Evolutionary conservation across 208 protist genomes (phyloP), one percentile per base, ranked within the genome.

Genomic region (Trypanosoma cruzi): DNA sequence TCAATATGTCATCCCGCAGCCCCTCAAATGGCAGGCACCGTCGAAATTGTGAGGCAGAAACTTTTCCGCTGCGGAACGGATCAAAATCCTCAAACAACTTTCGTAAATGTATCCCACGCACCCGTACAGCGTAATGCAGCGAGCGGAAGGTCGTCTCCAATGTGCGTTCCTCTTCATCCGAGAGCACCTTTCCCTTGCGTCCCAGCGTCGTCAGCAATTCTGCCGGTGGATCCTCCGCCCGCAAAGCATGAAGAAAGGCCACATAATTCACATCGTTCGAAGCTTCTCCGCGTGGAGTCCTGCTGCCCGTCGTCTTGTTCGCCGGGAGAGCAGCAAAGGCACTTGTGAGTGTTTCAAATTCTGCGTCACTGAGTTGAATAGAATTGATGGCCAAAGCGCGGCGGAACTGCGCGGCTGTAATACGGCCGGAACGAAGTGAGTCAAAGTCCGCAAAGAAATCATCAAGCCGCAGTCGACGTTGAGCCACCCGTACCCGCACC

Each of bases 391-490:
- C 79, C 36, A 95, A 69, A 3, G 82, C 86, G 18, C 89, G 86
- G 7, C 80, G 73, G 37, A 97, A 94, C 66, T 97, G 92, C 20
- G 54, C 71, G 28, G 67, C 72, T 3, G 92, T 96, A 63, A 98
- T 80, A 34, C 91, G 77, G 29, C 90, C 92, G 48, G 78, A 79
- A 64, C 75, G 75, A 6, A 97, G 84, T 16, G 55, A 71, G 53
- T 98, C 94, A 65, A 90, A 98, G 71, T 98, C 94, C 16, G 73
- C 57, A 59, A 98, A 94, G 62, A 82, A 80, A 50, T 93, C 84
- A 57, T 94, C 78, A 16, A 96, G 70, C 44, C 87, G 84, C 32
- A 96, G 71, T 42, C 90, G 89, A 24, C 85, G 81, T 68, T 93
- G 82, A 37, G 74, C 67, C 28, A 81, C 71, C 28, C 89, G 76